phyloP scores from a whole-genome alignment of 2,329 filamentous ascomycete genomes.

The Blumeriella jaapii region DNA sequence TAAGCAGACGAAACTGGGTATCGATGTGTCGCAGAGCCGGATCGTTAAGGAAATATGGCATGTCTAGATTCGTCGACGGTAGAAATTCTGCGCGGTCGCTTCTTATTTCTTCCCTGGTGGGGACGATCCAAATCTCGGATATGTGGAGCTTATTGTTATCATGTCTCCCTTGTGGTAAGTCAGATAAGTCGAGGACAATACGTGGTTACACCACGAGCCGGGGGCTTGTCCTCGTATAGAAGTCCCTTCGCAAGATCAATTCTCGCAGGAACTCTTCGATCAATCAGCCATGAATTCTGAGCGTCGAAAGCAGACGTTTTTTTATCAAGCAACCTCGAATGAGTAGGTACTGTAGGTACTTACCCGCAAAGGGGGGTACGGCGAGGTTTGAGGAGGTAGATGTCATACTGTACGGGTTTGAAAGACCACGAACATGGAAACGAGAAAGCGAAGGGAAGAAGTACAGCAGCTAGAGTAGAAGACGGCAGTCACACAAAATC shows the following conservation, averaged over 20 bases:
- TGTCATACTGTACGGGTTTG: too few species aligned
- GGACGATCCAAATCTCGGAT: constrained; percentile 26
- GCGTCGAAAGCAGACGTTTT: too few species aligned
- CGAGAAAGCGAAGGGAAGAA: too few species aligned
- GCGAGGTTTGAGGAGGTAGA: too few species aligned
- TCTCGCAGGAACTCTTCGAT: constrained; percentile 9
- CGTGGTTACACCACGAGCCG: constrained; percentile 8
- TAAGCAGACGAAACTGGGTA: constrained; percentile 23
- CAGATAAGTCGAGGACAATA: constrained; percentile 13
- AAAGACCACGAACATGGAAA: too few species aligned
- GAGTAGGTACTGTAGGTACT: too few species aligned
- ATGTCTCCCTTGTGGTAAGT: constrained; percentile 9
- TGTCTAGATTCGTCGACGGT: constrained; percentile 29
- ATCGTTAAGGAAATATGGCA: constrained; percentile 31
- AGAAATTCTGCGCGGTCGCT: constrained; percentile 34
- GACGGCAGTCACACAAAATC: too few species aligned
- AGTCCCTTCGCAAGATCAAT: constrained; percentile 7
- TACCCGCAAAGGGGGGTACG: too few species aligned
- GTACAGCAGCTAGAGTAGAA: too few species aligned
- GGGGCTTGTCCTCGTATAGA: constrained; percentile 5
- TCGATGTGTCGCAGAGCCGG: constrained; percentile 19
- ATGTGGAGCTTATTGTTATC: constrained; percentile 26
- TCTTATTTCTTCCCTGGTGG: constrained; percentile 26
- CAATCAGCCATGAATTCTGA: too few species aligned
- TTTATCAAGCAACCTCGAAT: too few species aligned